Base-by-base conservation (phyloP, 2,329 filamentous ascomycete genomes). In the Paraphaeosphaeria sporulosa region DNA sequence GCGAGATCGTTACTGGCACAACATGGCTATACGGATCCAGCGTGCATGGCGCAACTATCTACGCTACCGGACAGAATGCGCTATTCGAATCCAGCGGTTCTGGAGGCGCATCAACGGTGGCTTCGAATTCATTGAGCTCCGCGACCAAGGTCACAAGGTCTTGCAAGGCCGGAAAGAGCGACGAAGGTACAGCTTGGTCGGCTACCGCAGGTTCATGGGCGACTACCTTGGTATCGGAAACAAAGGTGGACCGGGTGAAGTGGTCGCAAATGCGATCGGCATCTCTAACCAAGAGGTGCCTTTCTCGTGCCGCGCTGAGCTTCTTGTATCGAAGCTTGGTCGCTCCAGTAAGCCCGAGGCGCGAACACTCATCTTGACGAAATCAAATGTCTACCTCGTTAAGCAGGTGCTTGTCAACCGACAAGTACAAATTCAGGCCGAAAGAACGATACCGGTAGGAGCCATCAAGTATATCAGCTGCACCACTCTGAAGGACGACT, bases 1-100 rank as follows among this genome's bases (percentile, higher is more conserved):
- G 94, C 88, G 95, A 74, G 95, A 99, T 76, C 86, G 92, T 58
- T 99, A 98, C 80, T 98, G 94, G 94, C 94, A 98, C 79, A 99
- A 98, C 80, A 98, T 99, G 95, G 95, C 95, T 3, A 96, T 94
- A 61, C 89, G 95, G 60, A 98, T 99, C 61, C 95, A 99, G 81
- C 88, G 95, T 68, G 95, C 96, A 74, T 99, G 95, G 95, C 88
- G 95, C 71, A 96, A 96, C 55, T 98, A 97, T 74, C 85, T 98
- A 43, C 89, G 94, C 5, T 98, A 98, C 79, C 88, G 95, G 47
- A 90, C 89, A 27, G 95, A 99, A 79, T 95, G 92, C 60, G 95
- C 95, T 7, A 97, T 90, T 15, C 88, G 95, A 36, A 98, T 99
- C 66, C 95, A 98, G 76, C 87, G 93, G 44, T 94, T 97, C 82